Conservation (phyloP, 139 green algal species). For the Tetratostichococcus sp. region DNA sequence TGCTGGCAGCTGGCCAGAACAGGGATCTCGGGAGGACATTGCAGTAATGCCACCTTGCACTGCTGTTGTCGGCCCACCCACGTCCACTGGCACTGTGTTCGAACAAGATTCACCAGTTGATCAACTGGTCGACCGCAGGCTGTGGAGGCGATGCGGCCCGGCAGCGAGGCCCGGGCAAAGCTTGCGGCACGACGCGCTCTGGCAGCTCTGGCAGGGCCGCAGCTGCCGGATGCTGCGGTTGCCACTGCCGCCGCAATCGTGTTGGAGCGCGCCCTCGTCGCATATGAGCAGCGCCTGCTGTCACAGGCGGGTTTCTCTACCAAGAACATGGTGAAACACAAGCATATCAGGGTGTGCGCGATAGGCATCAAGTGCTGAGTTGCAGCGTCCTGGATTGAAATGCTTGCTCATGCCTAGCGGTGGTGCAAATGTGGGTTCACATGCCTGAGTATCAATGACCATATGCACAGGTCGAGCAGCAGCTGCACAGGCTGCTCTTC, state of each 20-base stretch:
- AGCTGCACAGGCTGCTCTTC: background rate
- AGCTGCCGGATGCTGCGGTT: conserved; percentile 15
- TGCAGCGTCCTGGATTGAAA: too few species aligned
- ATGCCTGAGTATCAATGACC: background rate
- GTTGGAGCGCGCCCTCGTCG: conserved; percentile 4
- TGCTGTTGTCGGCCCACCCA: too few species aligned
- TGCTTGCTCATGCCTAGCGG: too few species aligned
- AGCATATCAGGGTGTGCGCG: too few species aligned
- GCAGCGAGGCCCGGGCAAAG: background rate
- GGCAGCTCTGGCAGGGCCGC: conserved; percentile 6
- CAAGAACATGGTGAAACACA: too few species aligned
- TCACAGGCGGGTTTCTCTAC: background rate
- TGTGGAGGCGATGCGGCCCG: background rate
- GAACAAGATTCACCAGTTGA: too few species aligned
- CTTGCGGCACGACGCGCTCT: conserved; percentile 6
- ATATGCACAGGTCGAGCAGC: background rate
- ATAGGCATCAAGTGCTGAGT: too few species aligned
- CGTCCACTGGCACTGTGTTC: too few species aligned
- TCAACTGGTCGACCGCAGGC: background rate
- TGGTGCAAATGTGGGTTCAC: background rate
- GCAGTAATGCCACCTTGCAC: too few species aligned
- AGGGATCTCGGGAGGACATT: too few species aligned
- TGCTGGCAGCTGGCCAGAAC: too few species aligned
- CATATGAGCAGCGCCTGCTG: conserved; percentile 11
- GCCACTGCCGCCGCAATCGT: conserved; percentile 32